Conservation (phyloP, 495 filamentous ascomycete species). For the Hypoxylon lienhwacheense region DNA sequence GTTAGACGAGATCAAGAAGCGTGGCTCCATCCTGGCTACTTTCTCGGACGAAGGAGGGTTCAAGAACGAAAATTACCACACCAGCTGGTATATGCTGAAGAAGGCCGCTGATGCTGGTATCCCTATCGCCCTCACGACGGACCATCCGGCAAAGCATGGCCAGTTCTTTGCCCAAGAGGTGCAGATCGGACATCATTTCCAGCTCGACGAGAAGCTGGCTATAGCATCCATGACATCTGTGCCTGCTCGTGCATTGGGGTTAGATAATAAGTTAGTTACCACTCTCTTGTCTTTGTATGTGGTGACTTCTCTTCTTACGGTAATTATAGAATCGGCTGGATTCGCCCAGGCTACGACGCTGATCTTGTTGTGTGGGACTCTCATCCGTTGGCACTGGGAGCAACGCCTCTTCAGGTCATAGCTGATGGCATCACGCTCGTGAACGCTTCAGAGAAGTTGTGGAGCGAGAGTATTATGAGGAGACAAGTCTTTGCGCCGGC, state of each 20-base stretch:
- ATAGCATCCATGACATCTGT: conserved; percentile 54
- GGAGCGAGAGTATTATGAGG: too few relatives aligned
- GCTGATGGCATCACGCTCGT: conserved; percentile 48
- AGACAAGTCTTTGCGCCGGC: conserved; percentile 3
- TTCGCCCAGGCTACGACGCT: conserved; percentile 54
- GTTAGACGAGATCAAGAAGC: conserved; percentile 53
- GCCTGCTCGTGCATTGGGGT: conserved; percentile 51
- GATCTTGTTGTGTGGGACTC: conserved; percentile 60
- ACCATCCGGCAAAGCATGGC: conserved; percentile 45
- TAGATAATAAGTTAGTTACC: conserved; percentile 39
- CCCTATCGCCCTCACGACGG: conserved; percentile 54
- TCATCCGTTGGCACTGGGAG: conserved; percentile 54
- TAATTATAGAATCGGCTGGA: conserved; percentile 45
- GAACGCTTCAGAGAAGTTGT: conserved; percentile 16
- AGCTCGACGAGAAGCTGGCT: conserved; percentile 50
- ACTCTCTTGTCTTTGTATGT: neutral
- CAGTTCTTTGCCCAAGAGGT: conserved; percentile 52
- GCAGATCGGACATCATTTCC: conserved; percentile 53
- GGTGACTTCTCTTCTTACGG: neutral
- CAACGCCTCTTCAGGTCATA: conserved; percentile 56
- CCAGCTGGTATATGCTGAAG: conserved; percentile 51
- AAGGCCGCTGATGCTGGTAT: conserved; percentile 53
- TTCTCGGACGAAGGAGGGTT: conserved; percentile 56
- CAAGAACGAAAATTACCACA: conserved; percentile 56
- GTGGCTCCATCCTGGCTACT: conserved; percentile 37